A percentile compares a stretch with the other conserved stretches of the same genome.
Conservation (phyloP, 352 stramenopile genomes). For the Albugo candida region DNA sequence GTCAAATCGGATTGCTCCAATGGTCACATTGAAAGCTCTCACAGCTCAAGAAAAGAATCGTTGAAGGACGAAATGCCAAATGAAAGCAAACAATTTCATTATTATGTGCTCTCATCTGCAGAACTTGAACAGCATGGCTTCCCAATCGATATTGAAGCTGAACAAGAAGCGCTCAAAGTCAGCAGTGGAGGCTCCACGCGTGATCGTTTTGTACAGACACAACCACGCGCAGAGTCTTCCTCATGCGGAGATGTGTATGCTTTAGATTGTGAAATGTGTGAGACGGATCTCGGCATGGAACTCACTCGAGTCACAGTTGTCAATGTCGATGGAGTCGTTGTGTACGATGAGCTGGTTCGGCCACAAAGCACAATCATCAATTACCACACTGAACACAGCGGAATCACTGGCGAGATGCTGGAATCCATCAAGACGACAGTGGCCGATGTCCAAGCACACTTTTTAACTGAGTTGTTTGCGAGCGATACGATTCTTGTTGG, state of each 20-base stretch:
- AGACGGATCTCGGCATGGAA: constrained; percentile 70
- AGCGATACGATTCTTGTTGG: constrained; percentile 66
- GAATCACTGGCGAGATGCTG: constrained; percentile 68
- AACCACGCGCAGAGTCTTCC: constrained; percentile 8
- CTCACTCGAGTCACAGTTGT: constrained; percentile 70
- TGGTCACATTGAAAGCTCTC: not conserved
- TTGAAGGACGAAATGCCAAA: constrained; percentile 3
- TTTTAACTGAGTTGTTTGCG: constrained; percentile 37
- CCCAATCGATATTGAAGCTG: constrained; percentile 29
- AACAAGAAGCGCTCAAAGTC: constrained; percentile 32
- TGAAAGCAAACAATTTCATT: constrained; percentile 12
- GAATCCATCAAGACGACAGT: constrained; percentile 29
- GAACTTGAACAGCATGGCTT: constrained; percentile 58
- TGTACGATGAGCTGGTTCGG: constrained; percentile 74
- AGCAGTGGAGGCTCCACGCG: constrained; percentile 25
- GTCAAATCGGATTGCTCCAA: not conserved
- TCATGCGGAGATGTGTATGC: constrained; percentile 19
- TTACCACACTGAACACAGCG: constrained; percentile 79
- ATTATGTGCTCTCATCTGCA: constrained; percentile 37
- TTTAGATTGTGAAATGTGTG: constrained; percentile 82
- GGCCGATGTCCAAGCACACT: constrained; percentile 43
- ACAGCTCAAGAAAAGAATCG: not conserved
- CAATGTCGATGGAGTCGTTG: constrained; percentile 23
- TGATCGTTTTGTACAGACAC: constrained; percentile 34
- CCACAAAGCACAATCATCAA: constrained; percentile 73